Evolutionary conservation across 2,329 filamentous ascomycete genomes (phyloP), one percentile per base, ranked within the genome.

Genomic region (Sporothrix euskadiensis): DNA sequence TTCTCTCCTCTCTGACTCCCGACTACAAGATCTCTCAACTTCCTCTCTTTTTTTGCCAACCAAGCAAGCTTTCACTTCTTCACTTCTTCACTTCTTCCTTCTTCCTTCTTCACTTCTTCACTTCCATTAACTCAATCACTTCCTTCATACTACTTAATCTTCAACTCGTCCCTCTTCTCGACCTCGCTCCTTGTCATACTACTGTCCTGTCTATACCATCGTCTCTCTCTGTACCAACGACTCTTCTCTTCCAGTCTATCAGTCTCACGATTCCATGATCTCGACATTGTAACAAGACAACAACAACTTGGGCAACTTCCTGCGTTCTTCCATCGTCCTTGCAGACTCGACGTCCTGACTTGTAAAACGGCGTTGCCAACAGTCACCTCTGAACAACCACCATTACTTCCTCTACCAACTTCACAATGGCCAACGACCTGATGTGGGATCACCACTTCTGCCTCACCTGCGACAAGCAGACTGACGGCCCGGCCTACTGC

Each of bases 381-480:
- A 19, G 26, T 41, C 54, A 16, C 44, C 30, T 69, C 32, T n/a
- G 22, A 9, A 32, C 22, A 63, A 8, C 59, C 9, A 41, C 39
- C 56, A 65, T 54, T 9, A 39, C 69, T 3, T 30, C 32, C 69
- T 61, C 57, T 19, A 19, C 32, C 54, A 30, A 44, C 63, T 12
- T 72, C 73, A 71, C 75, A 80, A 83, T 80, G 77, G 88, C 88
- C 85, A 85, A 86, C 81, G 87, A 88, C 77, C 83, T 85, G 80
- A 65, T 77, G 47, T 97, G 94, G 94, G 92, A 92, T 79, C 93
- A 92, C 82, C 91, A 97, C 83, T 97, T 94, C 88, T 98, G 94
- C 87, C 90, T 98, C 78, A 90, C 92, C 85, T 98, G 94, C 86
- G 94, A 98, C 84, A 91, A 92, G 84, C 93, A 97, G 84, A 94